Conservation (phyloP, 805 yeast genomes). For the Wickerhamomyces mucosus region DNA sequence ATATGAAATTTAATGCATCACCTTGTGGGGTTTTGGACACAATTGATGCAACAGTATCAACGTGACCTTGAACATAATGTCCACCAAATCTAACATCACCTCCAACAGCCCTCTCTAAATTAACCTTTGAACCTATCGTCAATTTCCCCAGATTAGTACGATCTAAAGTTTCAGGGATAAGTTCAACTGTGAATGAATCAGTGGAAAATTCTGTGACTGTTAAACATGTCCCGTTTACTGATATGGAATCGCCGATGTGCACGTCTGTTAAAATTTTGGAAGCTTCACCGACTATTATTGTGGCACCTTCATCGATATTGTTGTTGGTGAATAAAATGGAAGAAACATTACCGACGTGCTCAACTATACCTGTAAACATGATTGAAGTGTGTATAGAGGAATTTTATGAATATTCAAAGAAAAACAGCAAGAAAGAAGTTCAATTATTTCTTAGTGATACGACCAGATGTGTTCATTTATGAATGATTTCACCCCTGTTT, state of each 20-base stretch:
- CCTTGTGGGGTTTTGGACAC: constrained; percentile 53
- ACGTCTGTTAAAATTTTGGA: constrained; percentile 61
- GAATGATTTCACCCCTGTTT: too few species aligned
- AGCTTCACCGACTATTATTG: constrained; percentile 58
- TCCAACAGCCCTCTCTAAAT: constrained; percentile 84
- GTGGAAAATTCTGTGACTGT: constrained; percentile 78
- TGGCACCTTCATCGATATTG: constrained; percentile 75
- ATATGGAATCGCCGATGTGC: constrained; percentile 89
- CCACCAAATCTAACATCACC: constrained; percentile 88
- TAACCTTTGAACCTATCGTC: constrained; percentile 51
- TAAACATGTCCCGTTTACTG: constrained; percentile 81
- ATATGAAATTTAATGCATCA: constrained; percentile 77
- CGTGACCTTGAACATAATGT: constrained; percentile 96
- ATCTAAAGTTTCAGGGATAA: constrained; percentile 86
- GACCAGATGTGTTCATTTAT: too few species aligned
- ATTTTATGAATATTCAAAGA: too few species aligned
- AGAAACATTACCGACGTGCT: constrained; percentile 64
- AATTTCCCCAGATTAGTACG: constrained; percentile 68
- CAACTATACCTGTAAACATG: constrained; percentile 97
- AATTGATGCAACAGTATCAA: constrained; percentile 48
- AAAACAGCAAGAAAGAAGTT: too few species aligned
- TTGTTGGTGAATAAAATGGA: constrained; percentile 22
- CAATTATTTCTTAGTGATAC: too few species aligned
- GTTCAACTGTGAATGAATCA: constrained; percentile 71
- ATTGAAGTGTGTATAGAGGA: too few species aligned